A percentile compares a stretch with the other conserved stretches of the same genome.
Conservation (phyloP, 23 red algal genomes). For the Agarophyton chilense region DNA sequence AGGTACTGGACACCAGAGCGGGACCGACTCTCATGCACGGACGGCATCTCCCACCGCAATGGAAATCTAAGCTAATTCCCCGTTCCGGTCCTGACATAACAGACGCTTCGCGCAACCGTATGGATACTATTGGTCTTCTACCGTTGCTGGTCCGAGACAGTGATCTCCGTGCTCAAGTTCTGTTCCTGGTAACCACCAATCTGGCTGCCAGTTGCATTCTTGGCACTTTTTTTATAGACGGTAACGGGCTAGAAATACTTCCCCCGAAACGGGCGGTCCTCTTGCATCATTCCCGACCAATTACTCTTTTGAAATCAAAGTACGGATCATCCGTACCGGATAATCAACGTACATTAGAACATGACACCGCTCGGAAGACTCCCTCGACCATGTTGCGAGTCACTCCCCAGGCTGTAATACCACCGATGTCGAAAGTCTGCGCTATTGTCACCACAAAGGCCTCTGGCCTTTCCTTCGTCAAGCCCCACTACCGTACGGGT, state of each 20-base stretch:
- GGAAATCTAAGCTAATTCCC: not conserved
- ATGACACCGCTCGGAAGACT: not conserved
- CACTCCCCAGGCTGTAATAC: not conserved
- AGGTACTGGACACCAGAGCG: not conserved
- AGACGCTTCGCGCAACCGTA: slow-evolving; percentile 14
- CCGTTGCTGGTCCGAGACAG: not conserved
- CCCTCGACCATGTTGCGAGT: slow-evolving; percentile 24
- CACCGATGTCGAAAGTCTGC: slow-evolving; percentile 16
- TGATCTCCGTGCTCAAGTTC: not conserved
- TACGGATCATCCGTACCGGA: not conserved
- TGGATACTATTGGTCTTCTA: not conserved
- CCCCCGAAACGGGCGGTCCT: not conserved
- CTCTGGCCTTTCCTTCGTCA: not conserved
- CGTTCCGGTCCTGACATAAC: not conserved
- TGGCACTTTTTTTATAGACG: not conserved
- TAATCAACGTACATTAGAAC: not conserved
- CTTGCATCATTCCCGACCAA: not conserved
- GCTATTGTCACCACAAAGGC: slow-evolving; percentile 6
- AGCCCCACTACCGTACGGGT: not conserved
- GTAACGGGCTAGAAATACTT: not conserved
- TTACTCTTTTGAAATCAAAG: too few species aligned
- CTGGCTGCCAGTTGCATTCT: not conserved
- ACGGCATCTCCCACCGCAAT: not conserved
- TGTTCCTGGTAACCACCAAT: not conserved
- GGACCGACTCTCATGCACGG: slow-evolving; percentile 1